Percentiles rank a stretch among this genome's conserved stretches.
Evolutionary conservation across 2,329 filamentous ascomycete species (phyloP).

Genomic region (Whalleya microplaca): DNA sequence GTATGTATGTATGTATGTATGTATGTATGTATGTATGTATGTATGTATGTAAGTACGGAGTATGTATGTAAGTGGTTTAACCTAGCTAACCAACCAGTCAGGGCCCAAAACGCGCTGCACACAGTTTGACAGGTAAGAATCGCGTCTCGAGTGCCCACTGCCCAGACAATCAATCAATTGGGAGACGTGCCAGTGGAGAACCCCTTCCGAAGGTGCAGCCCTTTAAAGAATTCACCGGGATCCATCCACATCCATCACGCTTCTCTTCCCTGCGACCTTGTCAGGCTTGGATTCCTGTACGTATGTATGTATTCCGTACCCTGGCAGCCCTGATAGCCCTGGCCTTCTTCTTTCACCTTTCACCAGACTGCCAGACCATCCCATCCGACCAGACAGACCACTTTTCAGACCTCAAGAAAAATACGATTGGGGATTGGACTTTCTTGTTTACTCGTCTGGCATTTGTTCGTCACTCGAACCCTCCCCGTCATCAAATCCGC

Average conservation of each 20-base stretch:
- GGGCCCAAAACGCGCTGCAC: constrained; percentile 26
- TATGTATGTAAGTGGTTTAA: too few relatives aligned
- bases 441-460: constrained; percentile 3
- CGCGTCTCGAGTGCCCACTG: background rate
- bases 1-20: too few relatives aligned
- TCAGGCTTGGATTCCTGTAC: too few relatives aligned
- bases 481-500: background rate
- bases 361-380: too few relatives aligned
- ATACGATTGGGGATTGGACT: constrained; percentile 1
- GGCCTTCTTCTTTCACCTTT: constrained; percentile 9
- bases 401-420: constrained; percentile 10
- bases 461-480: too few relatives aligned
- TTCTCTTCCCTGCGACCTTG: constrained; percentile 1
- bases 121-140: background rate
- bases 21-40: too few relatives aligned
- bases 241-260: constrained; percentile 7
- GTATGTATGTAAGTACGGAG: too few relatives aligned
- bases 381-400: constrained; percentile 14
- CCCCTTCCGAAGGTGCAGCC: background rate
- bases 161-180: background rate
- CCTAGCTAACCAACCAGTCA: constrained; percentile 13
- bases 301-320: too few relatives aligned
- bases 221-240: constrained; percentile 7
- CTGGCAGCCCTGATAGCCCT: too few relatives aligned
- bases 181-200: background rate